A percentile compares a stretch with the other conserved stretches of the same genome.
Evolutionary conservation across 2,329 filamentous ascomycete genomes (phyloP).

Genomic region (Neurospora sp.): DNA sequence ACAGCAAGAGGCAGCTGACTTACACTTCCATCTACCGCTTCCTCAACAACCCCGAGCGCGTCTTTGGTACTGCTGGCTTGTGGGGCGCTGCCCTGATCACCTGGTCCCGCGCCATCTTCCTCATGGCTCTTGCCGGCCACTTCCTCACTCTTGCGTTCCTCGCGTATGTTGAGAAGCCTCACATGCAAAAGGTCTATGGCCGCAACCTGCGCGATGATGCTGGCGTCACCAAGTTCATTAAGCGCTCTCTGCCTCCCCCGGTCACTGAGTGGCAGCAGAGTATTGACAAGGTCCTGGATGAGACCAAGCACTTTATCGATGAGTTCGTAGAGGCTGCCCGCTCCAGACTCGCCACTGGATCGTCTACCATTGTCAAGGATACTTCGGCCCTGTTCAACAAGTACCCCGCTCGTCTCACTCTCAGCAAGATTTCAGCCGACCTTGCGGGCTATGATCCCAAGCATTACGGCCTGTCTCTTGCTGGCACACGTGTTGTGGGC

Average conservation of each 20-base stretch:
- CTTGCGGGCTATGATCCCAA: constrained; percentile 70
- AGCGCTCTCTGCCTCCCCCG: constrained; percentile 73
- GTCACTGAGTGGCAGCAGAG: constrained; percentile 77
- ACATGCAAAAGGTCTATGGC: constrained; percentile 98
- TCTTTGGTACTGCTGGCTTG: constrained; percentile 86
- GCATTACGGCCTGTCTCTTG: constrained; percentile 68
- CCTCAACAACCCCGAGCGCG: constrained; percentile 91
- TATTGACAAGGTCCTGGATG: constrained; percentile 78
- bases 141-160: constrained; percentile 80
- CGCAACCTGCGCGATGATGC: constrained; percentile 74
- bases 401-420: constrained; percentile 76
- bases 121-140: constrained; percentile 78
- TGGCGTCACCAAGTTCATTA: constrained; percentile 84
- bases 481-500: constrained; percentile 48
- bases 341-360: constrained; percentile 76
- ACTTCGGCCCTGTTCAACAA: constrained; percentile 82
- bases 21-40: constrained; percentile 98
- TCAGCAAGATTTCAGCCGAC: constrained; percentile 71
- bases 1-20: constrained; percentile 76
- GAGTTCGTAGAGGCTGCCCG: constrained; percentile 79
- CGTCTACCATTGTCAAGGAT: constrained; percentile 80
- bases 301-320: constrained; percentile 81
- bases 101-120: constrained; percentile 77
- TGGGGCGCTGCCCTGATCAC: constrained; percentile 95
- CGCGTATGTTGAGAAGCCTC: constrained; percentile 85